phyloP scores from a whole-genome alignment of 441 rosid species.

The Adansonia grandidieri region DNA sequence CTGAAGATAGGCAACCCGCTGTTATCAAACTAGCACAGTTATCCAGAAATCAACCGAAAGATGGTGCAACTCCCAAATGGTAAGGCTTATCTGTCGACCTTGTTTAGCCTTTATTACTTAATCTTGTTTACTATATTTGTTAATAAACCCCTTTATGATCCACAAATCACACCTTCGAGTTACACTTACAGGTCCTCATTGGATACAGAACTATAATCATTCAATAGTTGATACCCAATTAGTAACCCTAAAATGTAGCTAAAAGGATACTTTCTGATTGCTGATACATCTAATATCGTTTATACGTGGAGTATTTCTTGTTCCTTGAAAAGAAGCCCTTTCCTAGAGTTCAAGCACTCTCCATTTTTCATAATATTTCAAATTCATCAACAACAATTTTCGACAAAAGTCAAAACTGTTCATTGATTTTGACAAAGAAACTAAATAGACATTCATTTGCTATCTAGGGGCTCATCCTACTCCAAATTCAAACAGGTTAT shows the following conservation, averaged over 20 bases:
- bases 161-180: not conserved
- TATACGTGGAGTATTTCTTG: not conserved
- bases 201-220: not conserved
- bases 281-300: constrained; percentile 10
- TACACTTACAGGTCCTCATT: not conserved
- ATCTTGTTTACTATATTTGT: not conserved
- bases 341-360: constrained; percentile 5
- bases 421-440: not conserved
- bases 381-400: not conserved
- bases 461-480: not conserved
- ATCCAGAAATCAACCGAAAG: not conserved
- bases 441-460: constrained; percentile 1
- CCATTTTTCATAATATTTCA: not conserved
- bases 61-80: not conserved
- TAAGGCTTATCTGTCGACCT: not conserved
- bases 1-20: not conserved
- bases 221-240: not conserved
- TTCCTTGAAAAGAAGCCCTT: not conserved
- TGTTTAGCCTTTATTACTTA: not conserved
- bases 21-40: not conserved
- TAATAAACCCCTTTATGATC: constrained; percentile 6
- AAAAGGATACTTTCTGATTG: not conserved
- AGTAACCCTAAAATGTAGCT: not conserved
- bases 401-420: not conserved
- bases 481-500: not conserved